Evolutionary conservation across 2,329 filamentous ascomycete genomes (phyloP), one percentile per base, ranked within the genome.

Genomic region (Clonostachys sp.): DNA sequence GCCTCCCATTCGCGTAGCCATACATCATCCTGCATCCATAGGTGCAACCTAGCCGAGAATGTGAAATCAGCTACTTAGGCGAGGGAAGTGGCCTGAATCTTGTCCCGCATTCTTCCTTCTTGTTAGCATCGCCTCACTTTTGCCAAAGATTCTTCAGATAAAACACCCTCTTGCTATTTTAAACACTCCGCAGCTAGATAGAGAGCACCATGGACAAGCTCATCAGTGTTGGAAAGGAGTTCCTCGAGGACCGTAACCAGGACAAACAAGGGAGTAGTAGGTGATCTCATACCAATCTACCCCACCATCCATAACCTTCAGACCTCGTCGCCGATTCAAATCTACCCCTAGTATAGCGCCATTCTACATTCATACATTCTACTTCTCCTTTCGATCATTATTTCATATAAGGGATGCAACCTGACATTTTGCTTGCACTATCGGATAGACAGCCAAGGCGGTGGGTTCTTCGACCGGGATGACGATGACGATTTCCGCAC

Each of bases 401-500:
- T 18, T 18, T 17, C 18, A 14, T 18, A 2, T 20, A 18, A 8
- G 40, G 16, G 12, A 18, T 17, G 16, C 33, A 30, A 16, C 17
- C 14, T 35, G 45, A 38, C 20, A 9, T 48, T 43, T 41, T 14
- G 18, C 55, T 5, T 57, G 56, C 18, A 46, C 38, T 33, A 13
- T 45, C 47, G 34, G 12, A 18, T 55, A 4, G 57, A 55, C 16
- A 55, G 55, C 16, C 58, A 61, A 45, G 57, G 61, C 63, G 35
- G 63, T 35, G 65, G 63, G 44, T 61, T 68, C 47, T 52, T 62
- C 39, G 64, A 66, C 55, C 61, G 65, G 48, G 63, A 72, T 51
- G 69, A 73, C 51, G 68, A 75, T 55, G 69, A 78, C 48, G 74
- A 79, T 56, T 64, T 77, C 51, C 61, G 64, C 35, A 66, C 67